Conservation (phyloP, 169 alveolate species). For the Miamiensis avidus region DNA sequence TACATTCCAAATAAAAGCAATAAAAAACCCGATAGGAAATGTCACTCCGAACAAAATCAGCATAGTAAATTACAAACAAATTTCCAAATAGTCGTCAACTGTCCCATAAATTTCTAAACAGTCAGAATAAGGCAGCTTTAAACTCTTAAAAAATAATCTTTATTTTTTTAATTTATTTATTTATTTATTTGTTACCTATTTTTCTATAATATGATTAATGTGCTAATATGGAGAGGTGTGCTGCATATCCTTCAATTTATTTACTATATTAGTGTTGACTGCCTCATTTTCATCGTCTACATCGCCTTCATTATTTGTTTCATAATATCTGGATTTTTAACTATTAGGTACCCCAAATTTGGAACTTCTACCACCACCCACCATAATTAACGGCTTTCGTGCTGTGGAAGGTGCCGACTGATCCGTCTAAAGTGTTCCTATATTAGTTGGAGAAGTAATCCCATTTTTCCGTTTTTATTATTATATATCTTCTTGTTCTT, state of each 20-base stretch:
- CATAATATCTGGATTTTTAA: no score
- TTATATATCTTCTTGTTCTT: neutral
- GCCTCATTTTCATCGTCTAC: no score
- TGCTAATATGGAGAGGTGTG: neutral
- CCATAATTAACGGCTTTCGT: no score
- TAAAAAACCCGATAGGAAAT: conserved; percentile 34
- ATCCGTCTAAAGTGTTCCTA: no score
- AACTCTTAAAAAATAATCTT: neutral
- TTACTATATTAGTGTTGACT: no score
- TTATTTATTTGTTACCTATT: neutral
- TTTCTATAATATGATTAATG: neutral
- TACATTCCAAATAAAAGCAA: conserved; percentile 34
- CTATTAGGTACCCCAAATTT: no score
- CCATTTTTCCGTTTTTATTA: neutral
- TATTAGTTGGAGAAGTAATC: no score
- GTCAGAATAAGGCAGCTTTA: neutral
- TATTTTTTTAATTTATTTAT: neutral
- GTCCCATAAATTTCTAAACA: conserved; percentile 44
- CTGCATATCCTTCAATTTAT: neutral
- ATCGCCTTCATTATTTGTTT: no score
- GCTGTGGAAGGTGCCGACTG: no score
- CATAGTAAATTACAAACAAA: conserved; percentile 22
- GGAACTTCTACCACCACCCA: no score
- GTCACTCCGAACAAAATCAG: conserved; percentile 28
- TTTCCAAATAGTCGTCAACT: conserved; percentile 39